Percentiles rank a stretch among this genome's conserved stretches.
phyloP scores from a whole-genome alignment of 495 filamentous ascomycete species.

The Podospora appendiculata region DNA sequence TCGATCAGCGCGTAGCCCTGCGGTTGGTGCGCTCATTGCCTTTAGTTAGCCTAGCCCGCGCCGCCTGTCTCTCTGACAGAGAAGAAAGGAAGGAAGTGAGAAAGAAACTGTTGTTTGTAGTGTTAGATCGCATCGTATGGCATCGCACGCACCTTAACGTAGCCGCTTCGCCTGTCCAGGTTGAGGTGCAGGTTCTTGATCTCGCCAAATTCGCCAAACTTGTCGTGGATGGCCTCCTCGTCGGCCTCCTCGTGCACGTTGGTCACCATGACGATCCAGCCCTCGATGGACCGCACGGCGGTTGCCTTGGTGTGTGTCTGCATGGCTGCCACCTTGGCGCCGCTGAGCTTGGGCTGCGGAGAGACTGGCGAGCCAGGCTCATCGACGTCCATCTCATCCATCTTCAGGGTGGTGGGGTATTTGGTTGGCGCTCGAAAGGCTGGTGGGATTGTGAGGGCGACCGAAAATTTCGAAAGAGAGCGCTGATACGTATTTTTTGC shows the following conservation, averaged over 20 bases:
- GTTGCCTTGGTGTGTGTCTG: slow-evolving; percentile 74
- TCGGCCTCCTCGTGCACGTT: slow-evolving; percentile 97
- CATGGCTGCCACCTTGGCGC: slow-evolving; percentile 52
- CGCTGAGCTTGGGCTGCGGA: background rate
- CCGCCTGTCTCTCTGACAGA: background rate
- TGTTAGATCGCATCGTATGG: too few species aligned
- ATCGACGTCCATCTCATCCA: slow-evolving; percentile 17
- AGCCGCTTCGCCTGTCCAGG: slow-evolving; percentile 89
- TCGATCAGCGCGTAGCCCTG: slow-evolving; percentile 93
- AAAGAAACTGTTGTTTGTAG: too few species aligned
- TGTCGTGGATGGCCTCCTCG: slow-evolving; percentile 90
- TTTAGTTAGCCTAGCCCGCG: background rate
- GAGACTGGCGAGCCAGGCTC: background rate
- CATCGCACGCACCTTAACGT: slow-evolving; percentile 82
- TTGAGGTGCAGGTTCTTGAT: slow-evolving; percentile 97
- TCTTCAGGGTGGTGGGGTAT: background rate
- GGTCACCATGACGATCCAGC: slow-evolving; percentile 95
- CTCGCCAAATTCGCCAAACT: slow-evolving; percentile 93
- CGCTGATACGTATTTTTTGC: too few species aligned
- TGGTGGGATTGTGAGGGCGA: too few species aligned
- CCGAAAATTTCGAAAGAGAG: too few species aligned
- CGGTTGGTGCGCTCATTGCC: background rate
- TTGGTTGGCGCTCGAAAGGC: too few species aligned
- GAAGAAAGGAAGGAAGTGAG: background rate
- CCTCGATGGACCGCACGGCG: slow-evolving; percentile 95